Percentiles rank a stretch among this genome's conserved stretches.
Conservation (phyloP, 2,329 filamentous ascomycete species). For the Byssoonygena ceratinophila region DNA sequence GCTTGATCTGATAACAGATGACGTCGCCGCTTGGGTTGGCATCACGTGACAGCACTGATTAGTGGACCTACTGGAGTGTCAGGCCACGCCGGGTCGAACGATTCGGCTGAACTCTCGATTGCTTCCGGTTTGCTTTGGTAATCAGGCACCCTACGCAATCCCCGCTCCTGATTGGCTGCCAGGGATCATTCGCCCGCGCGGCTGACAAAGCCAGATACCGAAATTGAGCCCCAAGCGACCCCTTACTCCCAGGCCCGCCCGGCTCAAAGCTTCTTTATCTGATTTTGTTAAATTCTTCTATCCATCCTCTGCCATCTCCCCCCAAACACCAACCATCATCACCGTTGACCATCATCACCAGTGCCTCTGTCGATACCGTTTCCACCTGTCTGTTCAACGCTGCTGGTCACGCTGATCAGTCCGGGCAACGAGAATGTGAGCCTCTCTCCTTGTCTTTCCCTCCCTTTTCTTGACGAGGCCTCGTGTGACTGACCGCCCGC, state of each 20-base stretch:
- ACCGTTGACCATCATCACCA: background rate
- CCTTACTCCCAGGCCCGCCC: background rate
- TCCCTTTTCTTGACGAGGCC: background rate
- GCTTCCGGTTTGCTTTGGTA: background rate
- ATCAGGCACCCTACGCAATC: slow-evolving; percentile 4
- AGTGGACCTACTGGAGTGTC: no score
- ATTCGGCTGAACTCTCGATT: slow-evolving; percentile 7
- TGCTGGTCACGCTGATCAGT: slow-evolving; percentile 12
- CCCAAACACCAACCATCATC: background rate
- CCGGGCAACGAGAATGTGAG: slow-evolving; percentile 19
- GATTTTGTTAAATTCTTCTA: slow-evolving; percentile 4
- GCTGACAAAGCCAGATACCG: background rate
- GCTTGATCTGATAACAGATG: slow-evolving; percentile 10
- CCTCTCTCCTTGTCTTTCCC: background rate
- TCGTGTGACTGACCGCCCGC: background rate
- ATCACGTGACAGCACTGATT: slow-evolving; percentile 3
- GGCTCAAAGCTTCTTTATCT: background rate
- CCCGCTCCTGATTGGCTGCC: background rate
- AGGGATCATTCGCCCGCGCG: background rate
- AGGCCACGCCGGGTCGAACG: slow-evolving; percentile 9
- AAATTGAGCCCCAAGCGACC: background rate
- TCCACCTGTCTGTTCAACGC: slow-evolving; percentile 3
- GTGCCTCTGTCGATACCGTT: background rate
- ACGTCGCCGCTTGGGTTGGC: slow-evolving; percentile 2
- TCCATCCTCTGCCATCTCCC: background rate